Evolutionary conservation across 1,139 yeast genomes (phyloP).

Genomic region (Suhomyces ambrosiae): DNA sequence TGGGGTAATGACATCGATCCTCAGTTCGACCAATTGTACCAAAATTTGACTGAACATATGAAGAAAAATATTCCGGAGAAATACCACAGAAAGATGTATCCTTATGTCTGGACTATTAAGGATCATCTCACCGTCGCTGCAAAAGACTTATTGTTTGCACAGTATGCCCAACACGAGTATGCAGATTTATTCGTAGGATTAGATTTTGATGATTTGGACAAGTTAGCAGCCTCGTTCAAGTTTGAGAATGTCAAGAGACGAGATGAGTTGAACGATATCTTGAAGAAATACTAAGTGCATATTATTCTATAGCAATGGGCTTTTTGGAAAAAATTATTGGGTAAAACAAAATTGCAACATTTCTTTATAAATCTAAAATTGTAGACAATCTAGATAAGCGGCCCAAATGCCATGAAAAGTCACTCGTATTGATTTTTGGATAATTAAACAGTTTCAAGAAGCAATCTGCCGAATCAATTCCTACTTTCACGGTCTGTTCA

Average conservation of each 20-base stretch:
- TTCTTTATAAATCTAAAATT: too few species aligned
- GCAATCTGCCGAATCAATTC: too few species aligned
- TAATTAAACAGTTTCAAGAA: too few species aligned
- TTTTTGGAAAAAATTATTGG: too few species aligned
- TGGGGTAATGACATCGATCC: slow-evolving; percentile 52
- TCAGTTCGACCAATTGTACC: slow-evolving; percentile 33
- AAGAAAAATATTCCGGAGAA: slow-evolving; percentile 37
- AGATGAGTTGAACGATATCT: slow-evolving; percentile 41
- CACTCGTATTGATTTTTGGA: too few species aligned
- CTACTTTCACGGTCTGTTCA: too few species aligned
- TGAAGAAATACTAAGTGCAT: slow-evolving; percentile 22
- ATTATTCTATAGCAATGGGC: background rate
- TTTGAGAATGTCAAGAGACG: slow-evolving; percentile 44
- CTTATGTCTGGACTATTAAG: slow-evolving; percentile 36
- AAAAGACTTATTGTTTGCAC: slow-evolving; percentile 43
- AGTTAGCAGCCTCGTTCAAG: slow-evolving; percentile 49
- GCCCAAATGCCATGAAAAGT: too few species aligned
- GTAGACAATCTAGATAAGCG: too few species aligned
- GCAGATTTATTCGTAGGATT: slow-evolving; percentile 44
- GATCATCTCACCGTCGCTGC: slow-evolving; percentile 38
- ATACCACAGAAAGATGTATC: slow-evolving; percentile 31
- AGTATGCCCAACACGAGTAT: slow-evolving; percentile 43
- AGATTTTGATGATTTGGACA: slow-evolving; percentile 45
- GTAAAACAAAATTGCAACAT: too few species aligned
- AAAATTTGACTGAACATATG: slow-evolving; percentile 35